Conservation (phyloP, 2,329 filamentous ascomycete species). For the Fusarium tjaetaba region DNA sequence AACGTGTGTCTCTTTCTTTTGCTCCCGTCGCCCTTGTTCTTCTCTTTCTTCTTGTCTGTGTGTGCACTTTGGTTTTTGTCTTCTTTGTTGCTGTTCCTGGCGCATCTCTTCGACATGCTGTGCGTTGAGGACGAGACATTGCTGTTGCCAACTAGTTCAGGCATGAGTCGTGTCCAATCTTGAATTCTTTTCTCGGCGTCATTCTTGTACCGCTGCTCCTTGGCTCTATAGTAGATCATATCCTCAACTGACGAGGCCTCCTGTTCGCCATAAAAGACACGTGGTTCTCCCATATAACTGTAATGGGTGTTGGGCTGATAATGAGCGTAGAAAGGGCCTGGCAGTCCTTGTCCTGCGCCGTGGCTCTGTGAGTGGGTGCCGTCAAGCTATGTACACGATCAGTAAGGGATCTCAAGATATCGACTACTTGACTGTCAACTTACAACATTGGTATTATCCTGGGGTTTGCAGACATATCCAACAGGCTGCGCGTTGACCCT, state of each 20-base stretch:
- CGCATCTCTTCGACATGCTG: neutral
- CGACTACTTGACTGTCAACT: neutral
- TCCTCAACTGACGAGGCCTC: constrained; percentile 8
- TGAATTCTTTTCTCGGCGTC: constrained; percentile 23
- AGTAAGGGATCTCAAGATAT: neutral
- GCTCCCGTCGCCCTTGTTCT: neutral
- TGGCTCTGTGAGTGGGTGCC: neutral
- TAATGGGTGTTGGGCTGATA: neutral
- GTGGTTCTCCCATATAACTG: neutral
- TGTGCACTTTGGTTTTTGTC: neutral
- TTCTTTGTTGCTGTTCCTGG: neutral
- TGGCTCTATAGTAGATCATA: constrained; percentile 10
- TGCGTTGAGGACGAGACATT: neutral
- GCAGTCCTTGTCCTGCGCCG: neutral
- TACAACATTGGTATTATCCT: constrained; percentile 1
- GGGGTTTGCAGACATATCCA: neutral
- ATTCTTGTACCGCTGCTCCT: constrained; percentile 13
- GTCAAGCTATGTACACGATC: neutral
- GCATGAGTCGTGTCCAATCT: constrained; percentile 31
- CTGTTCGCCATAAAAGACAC: neutral
- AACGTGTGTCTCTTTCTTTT: neutral
- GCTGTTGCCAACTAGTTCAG: neutral
- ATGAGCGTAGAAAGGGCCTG: neutral
- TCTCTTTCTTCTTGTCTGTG: neutral
- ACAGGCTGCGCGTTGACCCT: neutral